Evolutionary conservation across 2,329 filamentous ascomycete species (phyloP).

Genomic region (Penicillium sp.): DNA sequence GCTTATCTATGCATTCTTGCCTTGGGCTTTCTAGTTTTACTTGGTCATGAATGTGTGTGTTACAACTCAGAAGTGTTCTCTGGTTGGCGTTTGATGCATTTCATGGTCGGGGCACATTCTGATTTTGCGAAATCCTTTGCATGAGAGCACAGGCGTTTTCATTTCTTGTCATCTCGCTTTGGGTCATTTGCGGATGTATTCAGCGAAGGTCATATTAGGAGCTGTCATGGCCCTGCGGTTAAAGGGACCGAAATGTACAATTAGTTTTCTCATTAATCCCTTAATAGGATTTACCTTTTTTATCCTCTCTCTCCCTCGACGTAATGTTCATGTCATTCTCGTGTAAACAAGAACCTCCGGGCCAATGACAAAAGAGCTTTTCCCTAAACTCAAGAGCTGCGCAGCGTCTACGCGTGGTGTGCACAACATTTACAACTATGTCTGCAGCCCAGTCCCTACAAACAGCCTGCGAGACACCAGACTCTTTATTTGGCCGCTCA

Average conservation of each 20-base stretch:
- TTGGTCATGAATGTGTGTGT: slow-evolving; percentile 9
- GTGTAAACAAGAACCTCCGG: not conserved
- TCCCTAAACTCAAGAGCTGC: not conserved
- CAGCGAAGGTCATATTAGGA: slow-evolving; percentile 1
- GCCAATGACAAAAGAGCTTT: not conserved
- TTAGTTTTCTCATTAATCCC: not conserved
- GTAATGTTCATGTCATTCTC: not conserved
- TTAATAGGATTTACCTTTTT: not conserved
- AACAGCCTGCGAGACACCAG: slow-evolving; percentile 9
- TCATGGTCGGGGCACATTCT: slow-evolving; percentile 7
- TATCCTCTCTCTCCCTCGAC: not conserved
- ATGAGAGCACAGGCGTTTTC: slow-evolving; percentile 3
- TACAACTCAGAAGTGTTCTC: slow-evolving; percentile 4
- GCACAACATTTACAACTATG: slow-evolving; percentile 3
- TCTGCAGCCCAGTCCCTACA: not conserved
- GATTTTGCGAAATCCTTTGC: slow-evolving; percentile 4
- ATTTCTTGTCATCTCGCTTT: not conserved
- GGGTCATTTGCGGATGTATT: slow-evolving; percentile 3
- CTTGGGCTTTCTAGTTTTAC: slow-evolving; percentile 6
- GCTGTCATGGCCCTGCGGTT: not conserved
- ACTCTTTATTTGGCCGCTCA: slow-evolving; percentile 8
- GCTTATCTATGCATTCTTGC: slow-evolving; percentile 7
- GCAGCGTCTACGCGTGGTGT: not conserved
- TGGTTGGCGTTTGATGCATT: slow-evolving; percentile 11
- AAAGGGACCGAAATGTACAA: slow-evolving; percentile 7